Evolutionary conservation across 441 rosid species (phyloP).

Genomic region (Capsella rubella): DNA sequence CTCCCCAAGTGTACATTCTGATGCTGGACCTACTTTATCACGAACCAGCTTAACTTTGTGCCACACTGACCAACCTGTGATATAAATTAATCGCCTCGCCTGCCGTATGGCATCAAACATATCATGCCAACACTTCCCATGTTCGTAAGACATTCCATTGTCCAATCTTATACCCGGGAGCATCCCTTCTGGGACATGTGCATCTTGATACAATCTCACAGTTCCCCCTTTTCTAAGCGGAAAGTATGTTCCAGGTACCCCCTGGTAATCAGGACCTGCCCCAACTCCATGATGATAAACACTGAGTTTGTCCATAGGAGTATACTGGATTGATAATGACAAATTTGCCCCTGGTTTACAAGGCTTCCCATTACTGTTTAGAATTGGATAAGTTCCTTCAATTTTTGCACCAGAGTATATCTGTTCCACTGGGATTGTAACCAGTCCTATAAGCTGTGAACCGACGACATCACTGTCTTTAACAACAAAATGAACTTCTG

Average conservation of each 20-base stretch:
- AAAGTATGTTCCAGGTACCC: conserved; percentile 94
- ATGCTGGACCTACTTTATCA: conserved; percentile 58
- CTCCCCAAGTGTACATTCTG: conserved; percentile 75
- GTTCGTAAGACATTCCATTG: conserved; percentile 68
- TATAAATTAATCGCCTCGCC: conserved; percentile 83
- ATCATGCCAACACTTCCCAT: conserved; percentile 95
- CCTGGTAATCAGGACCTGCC: conserved; percentile 81
- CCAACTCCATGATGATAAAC: conserved; percentile 85
- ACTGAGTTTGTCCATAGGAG: conserved; percentile 69
- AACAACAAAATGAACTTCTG: conserved; percentile 84
- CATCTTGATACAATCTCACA: conserved; percentile 95
- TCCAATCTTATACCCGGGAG: conserved; percentile 76
- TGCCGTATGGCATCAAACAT: conserved; percentile 86
- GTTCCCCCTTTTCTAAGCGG: conserved; percentile 90
- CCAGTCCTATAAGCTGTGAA: conserved; percentile 82
- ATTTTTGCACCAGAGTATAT: conserved; percentile 66
- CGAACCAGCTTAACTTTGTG: conserved; percentile 81
- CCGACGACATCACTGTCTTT: conserved; percentile 98
- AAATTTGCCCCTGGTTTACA: conserved; percentile 86
- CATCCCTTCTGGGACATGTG: conserved; percentile 85
- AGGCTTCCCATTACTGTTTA: conserved; percentile 68
- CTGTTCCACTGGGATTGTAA: conserved; percentile 82
- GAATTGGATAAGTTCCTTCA: conserved; percentile 73
- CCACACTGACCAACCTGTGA: conserved; percentile 99
- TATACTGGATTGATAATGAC: conserved; percentile 76